These are phyloP conservation scores for Setaria viridis DNA, from an alignment of 202 grass and related monocot species.

Conservation along the genomic window DNA sequence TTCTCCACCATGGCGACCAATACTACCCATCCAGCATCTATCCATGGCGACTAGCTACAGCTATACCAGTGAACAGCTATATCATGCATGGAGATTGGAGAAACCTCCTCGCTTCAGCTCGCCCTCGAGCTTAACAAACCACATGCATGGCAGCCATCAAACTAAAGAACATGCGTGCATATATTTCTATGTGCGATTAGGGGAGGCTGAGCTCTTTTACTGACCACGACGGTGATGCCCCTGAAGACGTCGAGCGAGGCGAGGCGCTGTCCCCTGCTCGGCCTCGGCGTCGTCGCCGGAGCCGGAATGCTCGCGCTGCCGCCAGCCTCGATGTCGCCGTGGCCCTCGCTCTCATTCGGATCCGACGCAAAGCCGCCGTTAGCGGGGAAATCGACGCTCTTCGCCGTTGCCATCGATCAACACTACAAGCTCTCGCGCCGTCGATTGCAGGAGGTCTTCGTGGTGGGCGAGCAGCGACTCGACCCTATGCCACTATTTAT, in stretches of 20 bases:
- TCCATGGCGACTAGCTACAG: background rate
- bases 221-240: constrained; percentile 73
- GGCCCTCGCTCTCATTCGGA: background rate
- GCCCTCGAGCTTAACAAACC: background rate
- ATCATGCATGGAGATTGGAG: background rate
- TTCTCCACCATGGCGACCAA: background rate
- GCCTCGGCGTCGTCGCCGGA: background rate
- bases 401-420: background rate
- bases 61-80: no score
- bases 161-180: background rate
- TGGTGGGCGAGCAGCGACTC: background rate
- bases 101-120: background rate
- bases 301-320: no score
- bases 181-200: background rate
- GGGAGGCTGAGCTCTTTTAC: background rate
- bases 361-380: background rate
- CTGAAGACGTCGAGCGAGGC: constrained; percentile 85
- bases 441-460: background rate
- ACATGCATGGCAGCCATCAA: background rate
- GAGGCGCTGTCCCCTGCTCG: constrained; percentile 45
- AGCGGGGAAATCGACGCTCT: background rate
- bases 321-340: constrained; percentile 28
- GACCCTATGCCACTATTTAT: constrained; percentile 2
- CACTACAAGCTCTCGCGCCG: background rate
- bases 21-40: no score